Evolutionary conservation across 2,329 filamentous ascomycete species (phyloP), one percentile per base, ranked within the genome.

Genomic region (Hawksworthiomyces lignivorus): DNA sequence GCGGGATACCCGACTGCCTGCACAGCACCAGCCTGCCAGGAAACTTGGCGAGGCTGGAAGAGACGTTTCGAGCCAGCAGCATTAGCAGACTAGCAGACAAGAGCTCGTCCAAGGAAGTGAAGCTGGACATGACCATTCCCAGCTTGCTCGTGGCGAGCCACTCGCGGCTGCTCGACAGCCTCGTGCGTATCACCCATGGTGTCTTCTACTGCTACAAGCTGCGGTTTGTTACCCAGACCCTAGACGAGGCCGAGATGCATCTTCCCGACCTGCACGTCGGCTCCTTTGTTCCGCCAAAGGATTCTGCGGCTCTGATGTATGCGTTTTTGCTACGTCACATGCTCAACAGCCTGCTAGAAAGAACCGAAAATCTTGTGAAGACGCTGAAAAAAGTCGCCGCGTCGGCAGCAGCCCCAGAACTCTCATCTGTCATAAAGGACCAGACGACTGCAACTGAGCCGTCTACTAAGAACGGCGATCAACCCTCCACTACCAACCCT

Each of bases 201-300:
- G 53, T 56, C 7, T 51, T 52, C 10, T 45, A 58, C 10, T 68
- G 67, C 45, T 49, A 52, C 11, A 52, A 54, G 21, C 47, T 60
- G 31, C 54, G 55, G 7, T 35, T 53, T 0, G 53, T 54, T 1
- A 48, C 58, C 1, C 56, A 60, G 1, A 37, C 35, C 5, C 36
- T 38, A 4, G 18, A 30, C 36, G 39, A 48, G 5, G 47, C 53
- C 11, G 52, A 54, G 6, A 55, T 66, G 28, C 55, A 59, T 15
- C 55, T 68, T 4, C 63, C 65, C 0, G 59, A 66, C 35, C 60
- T 68, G 12, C 59, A 60, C 4, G 58, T 69, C 5, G 66, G 67
- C 2, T 59, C 60, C 2, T 64, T 64, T 34, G 50, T 61, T 15
- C 57, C 61, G 6, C 56, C 59, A 3, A 54, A 55, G 10, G 45